Evolutionary conservation across 139 green algal species (phyloP), one percentile per base, ranked within the genome.

Genomic region (Chlamydomonas sphaeroides): DNA sequence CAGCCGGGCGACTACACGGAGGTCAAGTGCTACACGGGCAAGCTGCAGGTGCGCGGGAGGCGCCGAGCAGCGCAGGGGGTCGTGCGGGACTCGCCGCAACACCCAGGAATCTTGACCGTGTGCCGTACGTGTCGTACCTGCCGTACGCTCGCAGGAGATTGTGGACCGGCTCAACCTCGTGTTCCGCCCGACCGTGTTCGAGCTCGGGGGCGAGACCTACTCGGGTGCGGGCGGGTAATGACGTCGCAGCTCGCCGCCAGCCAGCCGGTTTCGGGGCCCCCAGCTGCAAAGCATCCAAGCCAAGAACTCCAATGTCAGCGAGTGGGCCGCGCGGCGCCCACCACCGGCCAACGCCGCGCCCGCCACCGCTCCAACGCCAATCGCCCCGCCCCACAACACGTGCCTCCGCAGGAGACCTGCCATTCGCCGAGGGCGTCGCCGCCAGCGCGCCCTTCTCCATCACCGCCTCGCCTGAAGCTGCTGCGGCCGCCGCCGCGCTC

Each of bases 21-120:
- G 45, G 71, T 79, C 49, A 59, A 45, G 20, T 79, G 71, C 71
- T 79, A 79, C 71, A 79, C 71, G 35, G 51, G 70, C 3, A 49
- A 48, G 7, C 49, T 79, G 51, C 71, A 79, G 69, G 69, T 78
- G n/a, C 45, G 18, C 28, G 42, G 3, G 3, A 1, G 62, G 8
- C 2, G n/a, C 26, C 3, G 5, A 32, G 62, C 11, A 39, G 32
- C 26, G 32, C 3, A 23, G 62, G 32, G 56, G 56, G 56, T 5
- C 56, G 56, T 11, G 10, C 61, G 11, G 11, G 6, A 26, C 15
- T 30, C 61, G 7, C 61, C 14, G 23, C 61, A 36, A 28, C 61
- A 20, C 61, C 7, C 28, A 39, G 35, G 6, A 38, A 28, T 53
- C 65, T 53, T 53, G 35, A 5, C 33, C 63, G 5, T 45, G 26